These are phyloP conservation scores for Phytophthora pluvialis DNA, from an alignment of 352 stramenopile species.

Conservation along the genomic window DNA sequence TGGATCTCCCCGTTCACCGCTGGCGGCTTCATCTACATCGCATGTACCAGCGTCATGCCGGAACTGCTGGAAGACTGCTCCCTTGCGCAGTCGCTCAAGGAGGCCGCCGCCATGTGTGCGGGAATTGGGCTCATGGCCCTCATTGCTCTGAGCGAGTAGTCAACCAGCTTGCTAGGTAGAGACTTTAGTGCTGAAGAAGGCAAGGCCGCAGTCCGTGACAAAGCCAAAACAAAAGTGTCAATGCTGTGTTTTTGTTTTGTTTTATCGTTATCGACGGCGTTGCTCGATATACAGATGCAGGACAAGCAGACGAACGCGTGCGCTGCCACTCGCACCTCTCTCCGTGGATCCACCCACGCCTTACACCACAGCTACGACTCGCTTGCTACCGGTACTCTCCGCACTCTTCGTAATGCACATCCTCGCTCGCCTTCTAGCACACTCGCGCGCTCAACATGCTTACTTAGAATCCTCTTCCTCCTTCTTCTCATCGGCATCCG, in stretches of 20 bases:
- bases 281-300: slow-evolving; percentile 33
- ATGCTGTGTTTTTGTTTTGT: slow-evolving; percentile 36
- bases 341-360: slow-evolving; percentile 11
- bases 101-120: slow-evolving; percentile 68
- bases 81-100: slow-evolving; percentile 70
- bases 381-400: slow-evolving; percentile 15
- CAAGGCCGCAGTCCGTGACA: too few species aligned
- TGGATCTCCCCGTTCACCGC: slow-evolving; percentile 89
- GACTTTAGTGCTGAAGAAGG: too few species aligned
- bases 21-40: slow-evolving; percentile 94
- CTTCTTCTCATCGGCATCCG: slow-evolving; percentile 64
- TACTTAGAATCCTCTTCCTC: slow-evolving; percentile 40
- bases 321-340: slow-evolving; percentile 6
- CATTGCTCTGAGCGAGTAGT: slow-evolving; percentile 77
- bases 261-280: slow-evolving; percentile 23
- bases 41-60: slow-evolving; percentile 90
- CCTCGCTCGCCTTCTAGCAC: slow-evolving; percentile 22
- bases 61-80: slow-evolving; percentile 90
- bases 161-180: too few species aligned
- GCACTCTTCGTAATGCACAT: slow-evolving; percentile 37
- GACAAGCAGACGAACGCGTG: slow-evolving; percentile 9
- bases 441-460: slow-evolving; percentile 26
- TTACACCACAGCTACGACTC: slow-evolving; percentile 23
- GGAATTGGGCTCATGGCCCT: slow-evolving; percentile 81
- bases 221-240: slow-evolving; percentile 22